Conservation (phyloP, 2,329 filamentous ascomycete genomes). For the Leptographium wingfieldii region DNA sequence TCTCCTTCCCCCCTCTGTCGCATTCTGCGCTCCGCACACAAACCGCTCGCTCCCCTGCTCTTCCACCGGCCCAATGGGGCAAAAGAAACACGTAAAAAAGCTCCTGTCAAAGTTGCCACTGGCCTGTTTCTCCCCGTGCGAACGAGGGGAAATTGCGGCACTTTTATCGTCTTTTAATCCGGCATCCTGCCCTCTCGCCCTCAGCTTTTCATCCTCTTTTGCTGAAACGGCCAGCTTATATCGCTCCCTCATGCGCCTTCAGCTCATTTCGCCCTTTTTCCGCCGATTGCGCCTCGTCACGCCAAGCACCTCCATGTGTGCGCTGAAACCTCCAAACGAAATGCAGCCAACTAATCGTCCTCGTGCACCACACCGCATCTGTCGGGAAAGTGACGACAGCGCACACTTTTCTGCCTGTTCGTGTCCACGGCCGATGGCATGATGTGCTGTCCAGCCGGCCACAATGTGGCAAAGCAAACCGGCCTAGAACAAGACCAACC, state of each 20-base stretch:
- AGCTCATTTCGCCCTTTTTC: too few relatives aligned
- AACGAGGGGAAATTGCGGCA: neutral
- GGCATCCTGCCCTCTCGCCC: neutral
- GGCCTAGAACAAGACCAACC: too few relatives aligned
- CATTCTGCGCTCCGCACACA: neutral
- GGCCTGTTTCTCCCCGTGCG: neutral
- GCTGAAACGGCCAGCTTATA: neutral
- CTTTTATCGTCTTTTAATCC: neutral
- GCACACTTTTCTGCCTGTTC: too few relatives aligned
- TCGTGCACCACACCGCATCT: neutral
- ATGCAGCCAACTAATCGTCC: too few relatives aligned
- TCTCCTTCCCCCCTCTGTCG: neutral
- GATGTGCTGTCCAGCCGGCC: neutral
- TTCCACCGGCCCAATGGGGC: too few relatives aligned
- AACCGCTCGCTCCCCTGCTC: neutral
- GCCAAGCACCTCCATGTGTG: neutral
- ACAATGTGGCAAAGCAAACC: too few relatives aligned
- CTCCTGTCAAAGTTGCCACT: neutral
- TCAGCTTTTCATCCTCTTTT: neutral
- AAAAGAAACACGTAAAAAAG: neutral
- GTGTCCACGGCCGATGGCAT: neutral
- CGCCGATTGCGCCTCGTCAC: neutral
- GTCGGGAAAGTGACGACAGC: too few relatives aligned
- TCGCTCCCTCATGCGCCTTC: neutral
- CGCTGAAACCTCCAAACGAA: too few relatives aligned